Evolutionary conservation across 1,284 basidiomycete species (phyloP), one percentile per base, ranked within the genome.

Genomic region (Caloboletus firmus): DNA sequence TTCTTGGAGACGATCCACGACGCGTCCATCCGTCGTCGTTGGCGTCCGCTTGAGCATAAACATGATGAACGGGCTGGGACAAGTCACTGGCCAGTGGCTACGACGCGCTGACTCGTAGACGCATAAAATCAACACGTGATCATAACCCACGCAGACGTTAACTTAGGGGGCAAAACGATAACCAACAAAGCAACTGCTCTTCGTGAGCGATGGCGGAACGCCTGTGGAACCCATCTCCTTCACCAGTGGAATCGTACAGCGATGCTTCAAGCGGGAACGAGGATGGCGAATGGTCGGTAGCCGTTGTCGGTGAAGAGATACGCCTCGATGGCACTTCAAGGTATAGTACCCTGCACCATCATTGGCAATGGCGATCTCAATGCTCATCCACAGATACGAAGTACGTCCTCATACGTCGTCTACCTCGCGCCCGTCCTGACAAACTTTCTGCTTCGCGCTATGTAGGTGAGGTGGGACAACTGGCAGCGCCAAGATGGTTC

Each of bases 1-100:
- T 65, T 89, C 88, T 54, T 84, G 82, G 0, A 88, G 77, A 59
- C 83, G 75, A 60, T 88, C 83, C 7, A 89, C 74, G 12, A 75
- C 68, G 61, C 81, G 82, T 28, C 88, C 89, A 56, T 91, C 87
- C 18, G 76, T 70, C 0, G 85, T 88, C 0, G 83, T 83, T 22
- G 89, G 89, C 24, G 74, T 71, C n/a, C 87, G 81, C 57, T 79
- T 80, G 34, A 91, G 75, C 89, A 91, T 91, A 40, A 60, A 59
- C 50, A 59, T 63, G 50, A 5, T 17, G 46, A 12, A 18, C 17
- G 31, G 22, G 15, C 34, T 5, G 17, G 24, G 35, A 30, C 7
- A 8, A 28, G 26, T 28, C 26, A 28, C n/a, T n/a, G n/a, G n/a
- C n/a, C n/a, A n/a, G n/a, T n/a, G n/a, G n/a, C n/a, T n/a, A n/a